Base-by-base conservation (phyloP, 352 stramenopile genomes). In the Nothophytophthora sp. region DNA sequence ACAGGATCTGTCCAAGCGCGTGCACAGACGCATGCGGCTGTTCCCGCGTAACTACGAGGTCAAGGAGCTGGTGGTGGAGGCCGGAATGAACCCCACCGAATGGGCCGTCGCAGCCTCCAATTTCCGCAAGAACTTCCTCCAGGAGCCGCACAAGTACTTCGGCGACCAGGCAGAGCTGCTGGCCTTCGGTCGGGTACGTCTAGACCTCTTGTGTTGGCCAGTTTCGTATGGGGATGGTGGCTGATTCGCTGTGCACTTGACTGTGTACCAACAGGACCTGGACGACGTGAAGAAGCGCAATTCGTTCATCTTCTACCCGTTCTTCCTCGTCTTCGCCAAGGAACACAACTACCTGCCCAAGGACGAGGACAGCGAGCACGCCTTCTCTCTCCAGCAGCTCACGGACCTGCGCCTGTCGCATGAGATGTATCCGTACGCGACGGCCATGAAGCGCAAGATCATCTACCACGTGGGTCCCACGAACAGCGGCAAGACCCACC, bases 401-500 rank as follows among this genome's bases (percentile, higher is more conserved):
- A 90, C 79, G 37, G 81, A 92, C 47, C 44, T 96, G 42, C 66
- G 78, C 7, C 57, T 85, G 32, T 85, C 87, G 5, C 81, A 93
- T 44, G 70, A 90, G 38, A 81, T 91, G 70, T 97, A 93, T 55
- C 86, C 89, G n/a, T 72, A 70, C 19, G 83, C 89, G 1, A 79
- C 83, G 1, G 75, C 88, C 11, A 86, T 91, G 67, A 78, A 83
- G 60, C 72, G 89, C 19, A 73, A 75, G 44, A 93, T 98, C 48
- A 86, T 97, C 23, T 94, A 96, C 73, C 92, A 98, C 57, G 86
- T 89, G 70, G 90, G 90, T 18, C 96, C 96, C 6, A 99, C 96
- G 1, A 99, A 99, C 67, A 97, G 80, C 50, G 96, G 96, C 32
- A 99, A 99, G 69, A 99, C 97, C 7, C 95, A 98, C 59, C 67